These are phyloP conservation scores for Neurospora crassa DNA, from an alignment of 2,329 filamentous ascomycete species.

Conservation along the genomic window DNA sequence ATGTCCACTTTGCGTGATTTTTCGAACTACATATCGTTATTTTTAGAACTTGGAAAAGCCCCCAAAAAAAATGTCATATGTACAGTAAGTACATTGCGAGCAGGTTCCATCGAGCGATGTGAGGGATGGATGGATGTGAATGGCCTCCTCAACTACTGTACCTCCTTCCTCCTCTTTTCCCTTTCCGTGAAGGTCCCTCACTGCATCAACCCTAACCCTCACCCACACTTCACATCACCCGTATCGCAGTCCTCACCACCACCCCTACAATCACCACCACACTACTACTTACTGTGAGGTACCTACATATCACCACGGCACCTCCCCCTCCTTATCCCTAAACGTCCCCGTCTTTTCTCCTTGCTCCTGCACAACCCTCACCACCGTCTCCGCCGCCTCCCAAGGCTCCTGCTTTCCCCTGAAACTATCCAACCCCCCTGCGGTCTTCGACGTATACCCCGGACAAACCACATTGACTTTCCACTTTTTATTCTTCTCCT, in stretches of 20 bases:
- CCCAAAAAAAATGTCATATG: too few relatives aligned
- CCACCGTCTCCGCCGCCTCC: slow-evolving; percentile 17
- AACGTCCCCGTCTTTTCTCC: slow-evolving; percentile 18
- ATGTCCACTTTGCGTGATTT: background rate
- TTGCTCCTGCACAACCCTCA: slow-evolving; percentile 17
- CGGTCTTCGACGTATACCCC: slow-evolving; percentile 15
- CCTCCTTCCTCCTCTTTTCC: too few relatives aligned
- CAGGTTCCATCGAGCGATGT: too few relatives aligned
- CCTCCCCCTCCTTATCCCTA: slow-evolving; percentile 9
- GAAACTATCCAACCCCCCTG: slow-evolving; percentile 14
- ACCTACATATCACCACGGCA: slow-evolving; percentile 8
- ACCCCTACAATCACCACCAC: background rate
- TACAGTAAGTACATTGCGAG: too few relatives aligned
- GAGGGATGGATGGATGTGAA: too few relatives aligned
- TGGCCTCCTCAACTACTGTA: too few relatives aligned
- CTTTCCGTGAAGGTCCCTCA: too few relatives aligned
- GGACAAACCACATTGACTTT: slow-evolving; percentile 22
- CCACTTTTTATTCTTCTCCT: slow-evolving; percentile 4
- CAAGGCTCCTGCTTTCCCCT: slow-evolving; percentile 9
- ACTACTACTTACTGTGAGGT: background rate
- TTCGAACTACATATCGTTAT: background rate
- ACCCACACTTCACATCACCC: background rate
- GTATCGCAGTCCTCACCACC: background rate
- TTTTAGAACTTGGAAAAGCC: too few relatives aligned
- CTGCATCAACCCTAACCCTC: background rate